Conservation (phyloP, 805 yeast species). For the Maudiozyma pseudohumilis region DNA sequence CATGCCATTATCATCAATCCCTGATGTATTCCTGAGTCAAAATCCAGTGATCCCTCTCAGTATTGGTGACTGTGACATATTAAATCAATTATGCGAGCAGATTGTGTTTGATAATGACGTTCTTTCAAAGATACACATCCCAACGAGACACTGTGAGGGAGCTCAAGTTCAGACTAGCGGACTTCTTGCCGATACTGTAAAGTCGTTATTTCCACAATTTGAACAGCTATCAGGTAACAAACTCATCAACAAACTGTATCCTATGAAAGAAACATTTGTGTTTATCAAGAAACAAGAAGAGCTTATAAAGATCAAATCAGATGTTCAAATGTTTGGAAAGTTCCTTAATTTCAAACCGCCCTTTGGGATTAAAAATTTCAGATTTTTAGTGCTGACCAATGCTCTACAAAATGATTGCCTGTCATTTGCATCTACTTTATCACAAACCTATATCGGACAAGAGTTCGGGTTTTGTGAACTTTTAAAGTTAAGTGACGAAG, state of each 20-base stretch:
- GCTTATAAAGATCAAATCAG: conserved; percentile 36
- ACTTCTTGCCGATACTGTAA: conserved; percentile 15
- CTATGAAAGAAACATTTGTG: conserved; percentile 22
- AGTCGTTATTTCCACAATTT: conserved; percentile 15
- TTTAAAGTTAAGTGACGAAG: conserved; percentile 22
- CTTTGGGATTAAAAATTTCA: conserved; percentile 40
- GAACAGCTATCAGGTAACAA: conserved; percentile 20
- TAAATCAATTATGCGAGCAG: conserved; percentile 24
- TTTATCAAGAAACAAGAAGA: conserved; percentile 25
- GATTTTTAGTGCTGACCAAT: conserved; percentile 37
- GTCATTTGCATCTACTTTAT: conserved; percentile 23
- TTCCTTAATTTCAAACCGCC: conserved; percentile 48
- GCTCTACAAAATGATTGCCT: conserved; percentile 21
- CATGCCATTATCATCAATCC: conserved; percentile 54
- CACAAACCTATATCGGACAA: conserved; percentile 26
- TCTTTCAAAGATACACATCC: conserved; percentile 43
- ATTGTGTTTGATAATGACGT: conserved; percentile 34
- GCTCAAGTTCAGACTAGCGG: conserved; percentile 15
- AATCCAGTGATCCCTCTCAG: conserved; percentile 16
- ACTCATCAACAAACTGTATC: conserved; percentile 19
- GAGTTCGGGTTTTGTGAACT: conserved; percentile 30
- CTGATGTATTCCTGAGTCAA: conserved; percentile 34
- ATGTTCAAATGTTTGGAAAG: conserved; percentile 47
- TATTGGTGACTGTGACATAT: conserved; percentile 15
- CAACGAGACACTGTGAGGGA: conserved; percentile 38